Evolutionary conservation across 192 early-diverging fungal genomes (phyloP), one percentile per base, ranked within the genome.

Genomic region (Physocladia obscura): DNA sequence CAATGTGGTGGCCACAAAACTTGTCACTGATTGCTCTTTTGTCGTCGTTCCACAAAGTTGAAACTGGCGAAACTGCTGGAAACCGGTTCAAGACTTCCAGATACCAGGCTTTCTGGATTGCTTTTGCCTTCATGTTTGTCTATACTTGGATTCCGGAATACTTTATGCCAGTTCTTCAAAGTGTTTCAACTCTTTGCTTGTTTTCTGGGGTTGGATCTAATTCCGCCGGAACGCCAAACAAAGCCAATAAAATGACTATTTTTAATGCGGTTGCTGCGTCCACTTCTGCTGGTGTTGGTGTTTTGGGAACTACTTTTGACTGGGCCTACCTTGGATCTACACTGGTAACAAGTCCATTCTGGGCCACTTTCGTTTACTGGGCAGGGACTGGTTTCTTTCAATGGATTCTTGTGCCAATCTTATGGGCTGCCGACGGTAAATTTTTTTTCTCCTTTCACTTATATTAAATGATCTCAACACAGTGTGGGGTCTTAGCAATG

Each of bases 1-100:
- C 88, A 6, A 94, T 94, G 90, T 81, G 93, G 52, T 68, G 65
- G 65, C 65, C 65, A 0, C 8, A 31, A 0, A 68, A 13, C 24
- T 22, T 68, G 32, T 82, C 92, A 48, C 87, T 50, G 2, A 39
- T 68, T 39, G 65, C 65, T 11, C 17, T 57, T 24, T 68, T 68
- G 24, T n/a, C 65, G 11, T 68, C 65, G 2, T 68, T 68, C 26
- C 65, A 68, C 30, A 62, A 37, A 44, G 15, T 4, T 13, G n/a
- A 15, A 40, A 21, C 29, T 8, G 36, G n/a, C n/a, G n/a, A n/a
- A n/a, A n/a, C n/a, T 47, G 65, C 19, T 21, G 11, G 2, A 47
- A 22, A 19, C 5, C 29, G 22, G 22, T 47, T n/a, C 56, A 39
- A 13, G 60, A n/a, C 2, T 35, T 22, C 50, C 17, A n/a, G 21